phyloP scores from a whole-genome alignment of 139 green algal species.

The Pleodorina starrii region DNA sequence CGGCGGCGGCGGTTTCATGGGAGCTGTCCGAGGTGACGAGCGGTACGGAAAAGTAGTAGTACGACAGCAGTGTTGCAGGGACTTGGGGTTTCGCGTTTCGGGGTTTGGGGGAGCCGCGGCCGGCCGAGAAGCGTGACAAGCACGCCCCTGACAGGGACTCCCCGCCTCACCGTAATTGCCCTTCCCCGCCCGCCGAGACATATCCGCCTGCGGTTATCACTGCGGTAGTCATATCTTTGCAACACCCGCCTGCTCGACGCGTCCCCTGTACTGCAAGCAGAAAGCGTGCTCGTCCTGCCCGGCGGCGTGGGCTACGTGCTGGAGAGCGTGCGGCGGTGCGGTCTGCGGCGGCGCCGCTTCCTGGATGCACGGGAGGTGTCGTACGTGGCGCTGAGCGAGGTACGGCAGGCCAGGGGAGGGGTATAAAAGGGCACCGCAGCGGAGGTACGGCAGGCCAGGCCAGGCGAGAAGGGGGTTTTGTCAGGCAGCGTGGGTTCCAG shows the following conservation, averaged over 20 bases:
- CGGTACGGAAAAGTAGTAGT: background rate
- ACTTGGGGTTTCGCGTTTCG: background rate
- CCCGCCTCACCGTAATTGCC: background rate
- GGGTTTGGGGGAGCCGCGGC: background rate
- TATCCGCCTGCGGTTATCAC: background rate
- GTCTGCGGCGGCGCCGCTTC: background rate
- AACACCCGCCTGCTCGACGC: background rate
- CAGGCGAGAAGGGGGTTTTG: background rate
- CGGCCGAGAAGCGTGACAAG: background rate
- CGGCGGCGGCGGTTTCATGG: background rate
- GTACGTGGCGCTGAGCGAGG: constrained; percentile 24
- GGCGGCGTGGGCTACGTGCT: constrained; percentile 20
- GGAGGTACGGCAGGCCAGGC: background rate
- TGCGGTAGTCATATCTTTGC: background rate
- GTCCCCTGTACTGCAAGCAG: background rate
- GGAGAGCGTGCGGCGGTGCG: constrained; percentile 18
- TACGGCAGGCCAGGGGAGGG: background rate
- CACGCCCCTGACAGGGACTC: background rate
- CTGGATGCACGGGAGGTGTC: background rate
- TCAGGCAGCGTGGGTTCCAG: background rate
- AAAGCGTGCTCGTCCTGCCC: background rate
- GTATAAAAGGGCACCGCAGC: too few relatives aligned
- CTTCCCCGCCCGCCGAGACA: background rate
- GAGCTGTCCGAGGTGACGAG: background rate
- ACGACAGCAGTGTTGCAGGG: background rate